Conservation (phyloP, 2,329 filamentous ascomycete species). For the Xylaria hypoxylon region DNA sequence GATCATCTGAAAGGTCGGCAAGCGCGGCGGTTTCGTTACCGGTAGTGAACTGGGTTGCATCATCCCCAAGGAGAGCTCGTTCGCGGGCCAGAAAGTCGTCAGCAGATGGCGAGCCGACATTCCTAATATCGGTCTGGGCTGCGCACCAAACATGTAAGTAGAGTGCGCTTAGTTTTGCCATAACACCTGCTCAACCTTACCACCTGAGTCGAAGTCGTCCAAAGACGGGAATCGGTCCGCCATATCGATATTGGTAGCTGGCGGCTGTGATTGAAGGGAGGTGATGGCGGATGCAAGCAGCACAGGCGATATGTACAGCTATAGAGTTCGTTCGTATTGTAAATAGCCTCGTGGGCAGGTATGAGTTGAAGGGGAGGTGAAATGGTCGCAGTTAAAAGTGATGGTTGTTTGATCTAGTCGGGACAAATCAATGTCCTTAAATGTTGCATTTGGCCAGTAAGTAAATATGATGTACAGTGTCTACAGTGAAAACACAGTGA, state of each 20-base stretch:
- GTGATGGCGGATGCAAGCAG: conserved; percentile 3
- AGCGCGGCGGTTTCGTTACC: conserved; percentile 76
- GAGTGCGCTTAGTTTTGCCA: background rate
- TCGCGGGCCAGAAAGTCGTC: conserved; percentile 94
- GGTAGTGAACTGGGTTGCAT: conserved; percentile 89
- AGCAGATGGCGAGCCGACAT: conserved; percentile 68
- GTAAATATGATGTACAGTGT: conserved; percentile 16
- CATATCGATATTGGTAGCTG: conserved; percentile 69
- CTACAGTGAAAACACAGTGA: conserved; percentile 11
- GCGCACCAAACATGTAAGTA: conserved; percentile 37
- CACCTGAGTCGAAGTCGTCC: conserved; percentile 79
- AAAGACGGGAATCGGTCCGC: conserved; percentile 83
- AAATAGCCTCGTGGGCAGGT: background rate
- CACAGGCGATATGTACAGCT: conserved; percentile 1
- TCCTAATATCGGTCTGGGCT: conserved; percentile 77
- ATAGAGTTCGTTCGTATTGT: background rate
- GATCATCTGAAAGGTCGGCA: conserved; percentile 74
- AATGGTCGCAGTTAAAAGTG: conserved; percentile 1
- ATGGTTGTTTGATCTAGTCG: conserved; percentile 21
- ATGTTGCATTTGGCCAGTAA: conserved; percentile 26
- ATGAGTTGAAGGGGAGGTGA: background rate
- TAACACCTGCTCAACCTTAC: conserved; percentile 54
- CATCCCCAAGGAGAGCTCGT: conserved; percentile 89
- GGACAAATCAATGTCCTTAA: conserved; percentile 11
- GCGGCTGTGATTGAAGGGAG: conserved; percentile 7